Percentiles rank a stretch among this genome's conserved stretches.
These are phyloP conservation scores for Candida hungchunana DNA, from an alignment of 805 yeast species.

Conservation along the genomic window DNA sequence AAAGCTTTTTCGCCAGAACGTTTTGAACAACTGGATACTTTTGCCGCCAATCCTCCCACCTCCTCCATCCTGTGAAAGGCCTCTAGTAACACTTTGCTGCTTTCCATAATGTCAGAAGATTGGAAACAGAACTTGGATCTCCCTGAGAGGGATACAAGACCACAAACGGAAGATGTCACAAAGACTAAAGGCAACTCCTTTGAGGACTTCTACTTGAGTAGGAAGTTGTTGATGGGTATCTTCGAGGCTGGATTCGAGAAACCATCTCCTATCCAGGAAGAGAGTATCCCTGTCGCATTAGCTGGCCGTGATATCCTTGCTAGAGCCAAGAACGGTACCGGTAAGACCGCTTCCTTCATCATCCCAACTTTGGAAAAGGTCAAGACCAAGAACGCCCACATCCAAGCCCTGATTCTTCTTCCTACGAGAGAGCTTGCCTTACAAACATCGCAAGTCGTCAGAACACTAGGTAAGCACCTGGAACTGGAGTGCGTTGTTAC, in stretches of 20 bases:
- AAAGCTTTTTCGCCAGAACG: no score
- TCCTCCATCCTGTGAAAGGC: no score
- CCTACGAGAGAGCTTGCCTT: slow-evolving; percentile 98
- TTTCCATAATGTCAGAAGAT: slow-evolving; percentile 38
- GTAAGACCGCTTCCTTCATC: slow-evolving; percentile 96
- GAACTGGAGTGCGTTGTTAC: slow-evolving; percentile 94
- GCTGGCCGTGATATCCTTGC: slow-evolving; percentile 96
- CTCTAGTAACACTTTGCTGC: no score
- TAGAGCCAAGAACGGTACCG: slow-evolving; percentile 97
- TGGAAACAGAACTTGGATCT: slow-evolving; percentile 76
- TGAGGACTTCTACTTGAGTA: slow-evolving; percentile 86
- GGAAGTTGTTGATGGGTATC: slow-evolving; percentile 96
- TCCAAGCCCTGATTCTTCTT: slow-evolving; percentile 89
- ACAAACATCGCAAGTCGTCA: slow-evolving; percentile 96
- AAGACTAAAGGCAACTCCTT: slow-evolving; percentile 86
- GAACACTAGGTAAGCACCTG: slow-evolving; percentile 91
- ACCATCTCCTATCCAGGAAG: slow-evolving; percentile 98
- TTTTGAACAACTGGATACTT: no score
- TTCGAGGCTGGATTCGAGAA: slow-evolving; percentile 98
- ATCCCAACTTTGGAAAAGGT: slow-evolving; percentile 89
- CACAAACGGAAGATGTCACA: slow-evolving; percentile 94
- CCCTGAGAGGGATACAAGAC: slow-evolving; percentile 86
- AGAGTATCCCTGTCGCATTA: slow-evolving; percentile 90
- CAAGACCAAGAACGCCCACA: slow-evolving; percentile 76
- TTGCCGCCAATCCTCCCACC: no score